A percentile compares a stretch with the other conserved stretches of the same genome.
Conservation (phyloP, 192 early-diverging fungal genomes). For the Jimgerdemannia lactiflua region DNA sequence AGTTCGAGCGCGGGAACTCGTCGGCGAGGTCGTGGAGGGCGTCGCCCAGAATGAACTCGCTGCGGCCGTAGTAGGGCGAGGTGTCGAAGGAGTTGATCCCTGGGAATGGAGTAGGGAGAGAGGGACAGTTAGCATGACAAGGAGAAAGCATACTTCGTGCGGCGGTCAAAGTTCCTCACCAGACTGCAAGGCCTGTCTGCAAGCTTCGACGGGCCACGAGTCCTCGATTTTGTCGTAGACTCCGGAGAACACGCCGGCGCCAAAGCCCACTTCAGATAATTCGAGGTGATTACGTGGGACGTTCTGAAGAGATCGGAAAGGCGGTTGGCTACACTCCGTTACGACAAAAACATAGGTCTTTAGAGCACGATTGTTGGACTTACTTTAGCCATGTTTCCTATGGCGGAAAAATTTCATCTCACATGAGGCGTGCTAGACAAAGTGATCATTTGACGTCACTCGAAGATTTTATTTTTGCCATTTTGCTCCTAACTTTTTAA, state of each 20-base stretch:
- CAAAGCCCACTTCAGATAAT: slow-evolving; percentile 47
- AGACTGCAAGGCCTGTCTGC: slow-evolving; percentile 41
- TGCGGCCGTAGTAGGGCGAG: slow-evolving; percentile 70
- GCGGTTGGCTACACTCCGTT: background rate
- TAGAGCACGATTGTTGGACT: too few species aligned
- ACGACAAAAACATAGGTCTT: too few species aligned
- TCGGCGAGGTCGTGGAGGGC: slow-evolving; percentile 42
- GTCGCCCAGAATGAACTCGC: slow-evolving; percentile 62
- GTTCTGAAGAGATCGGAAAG: background rate
- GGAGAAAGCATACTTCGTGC: background rate
- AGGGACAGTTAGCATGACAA: background rate
- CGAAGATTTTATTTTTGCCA: too few species aligned
- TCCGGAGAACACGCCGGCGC: slow-evolving; percentile 48
- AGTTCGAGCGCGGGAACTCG: slow-evolving; percentile 60
- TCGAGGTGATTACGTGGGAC: slow-evolving; percentile 22
- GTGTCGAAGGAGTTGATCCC: slow-evolving; percentile 73
- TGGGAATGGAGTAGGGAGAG: slow-evolving; percentile 2
- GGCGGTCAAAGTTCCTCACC: slow-evolving; percentile 20
- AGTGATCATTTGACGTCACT: too few species aligned
- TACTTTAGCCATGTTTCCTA: too few species aligned
- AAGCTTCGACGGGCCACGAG: slow-evolving; percentile 41
- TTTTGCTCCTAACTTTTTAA: too few species aligned
- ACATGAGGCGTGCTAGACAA: too few species aligned
- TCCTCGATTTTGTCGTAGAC: slow-evolving; percentile 45
- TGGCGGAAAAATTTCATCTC: too few species aligned